Percentiles rank a stretch among this genome's conserved stretches.
phyloP scores from a whole-genome alignment of 2,329 filamentous ascomycete species.

The Delphinella strobiligena region DNA sequence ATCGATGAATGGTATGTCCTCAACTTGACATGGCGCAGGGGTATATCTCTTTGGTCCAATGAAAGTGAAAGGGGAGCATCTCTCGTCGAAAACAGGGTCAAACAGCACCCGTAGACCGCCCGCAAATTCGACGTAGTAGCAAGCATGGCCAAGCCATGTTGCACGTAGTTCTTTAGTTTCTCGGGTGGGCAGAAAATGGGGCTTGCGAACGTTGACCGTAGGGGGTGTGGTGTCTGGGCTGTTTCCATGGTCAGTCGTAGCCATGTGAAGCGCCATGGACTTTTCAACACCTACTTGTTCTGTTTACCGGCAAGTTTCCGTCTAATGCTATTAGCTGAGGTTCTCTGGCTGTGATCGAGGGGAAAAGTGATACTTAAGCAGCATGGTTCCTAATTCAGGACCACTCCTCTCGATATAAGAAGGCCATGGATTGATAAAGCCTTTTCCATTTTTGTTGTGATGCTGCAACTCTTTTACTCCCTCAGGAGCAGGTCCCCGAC shows the following conservation, averaged over 20 bases:
- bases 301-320: constrained; percentile 37
- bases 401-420: constrained; percentile 32
- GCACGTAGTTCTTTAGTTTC: constrained; percentile 54
- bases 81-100: constrained; percentile 83
- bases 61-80: constrained; percentile 65
- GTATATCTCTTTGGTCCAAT: constrained; percentile 70
- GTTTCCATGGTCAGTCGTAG: neutral
- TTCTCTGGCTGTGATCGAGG: too few species aligned
- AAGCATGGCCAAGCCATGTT: constrained; percentile 92
- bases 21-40: constrained; percentile 45
- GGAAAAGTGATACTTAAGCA: too few species aligned
- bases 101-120: constrained; percentile 78
- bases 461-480: constrained; percentile 35
- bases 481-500: constrained; percentile 29
- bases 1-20: constrained; percentile 36
- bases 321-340: constrained; percentile 14
- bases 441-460: constrained; percentile 41
- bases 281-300: constrained; percentile 19
- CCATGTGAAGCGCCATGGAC: neutral
- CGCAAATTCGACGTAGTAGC: constrained; percentile 85
- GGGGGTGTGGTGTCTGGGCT: constrained; percentile 51
- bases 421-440: constrained; percentile 47
- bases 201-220: constrained; percentile 54
- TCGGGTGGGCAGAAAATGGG: constrained; percentile 53
- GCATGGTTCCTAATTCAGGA: constrained; percentile 22